Base-by-base conservation (phyloP, 805 yeast species). In the Myxozyma geophila region DNA sequence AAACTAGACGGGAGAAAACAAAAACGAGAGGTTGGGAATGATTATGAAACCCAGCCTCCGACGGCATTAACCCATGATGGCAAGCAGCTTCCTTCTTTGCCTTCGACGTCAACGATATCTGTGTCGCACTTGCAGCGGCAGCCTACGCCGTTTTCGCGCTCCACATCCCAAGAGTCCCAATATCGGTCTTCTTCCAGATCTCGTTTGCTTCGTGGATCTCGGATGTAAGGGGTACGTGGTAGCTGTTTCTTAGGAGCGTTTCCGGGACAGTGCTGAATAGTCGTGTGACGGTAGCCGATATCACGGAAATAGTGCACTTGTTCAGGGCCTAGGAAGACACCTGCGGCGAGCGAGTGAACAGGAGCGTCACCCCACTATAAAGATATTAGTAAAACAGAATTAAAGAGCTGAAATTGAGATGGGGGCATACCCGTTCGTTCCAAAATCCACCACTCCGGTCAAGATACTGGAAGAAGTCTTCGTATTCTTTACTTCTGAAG, bases 361-460 rank as follows among this genome's bases (percentile, higher is more conserved):
- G 98, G 97, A 0, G 98, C 97, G 80, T 93, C 98, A 1, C 98
- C 98, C 98, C 98, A 93, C 60, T 62, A 54, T 35, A 17, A 12
- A 5, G 7, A 12, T 46, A 12, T 41, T 33, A 41, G 48, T 4
- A 40, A 59, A 15, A 35, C n/a, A 35, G 19, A 3, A 23, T 5
- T 33, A 15, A 39, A 12, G 15, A 54, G 37, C 9, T 54, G 21
- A 33, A 33, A 49, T 28, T 33, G 12, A 49, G 6, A 43, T 35
- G 23, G n/a, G 37, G 19, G 53, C 59, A 40, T 54, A 62, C 66
- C 72, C 99, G 79, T 74, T 95, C 97, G 59, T 83, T 82, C 81
- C 86, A 92, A 73, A 93, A 92, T 0, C 98, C 98, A 10, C 92
- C 90, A 3, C 85, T 78, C 7, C 75, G 55, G 60, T 95, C 98